Evolutionary conservation across 805 yeast genomes (phyloP).

Genomic region (Groenewaldozyma tartarivorans): DNA sequence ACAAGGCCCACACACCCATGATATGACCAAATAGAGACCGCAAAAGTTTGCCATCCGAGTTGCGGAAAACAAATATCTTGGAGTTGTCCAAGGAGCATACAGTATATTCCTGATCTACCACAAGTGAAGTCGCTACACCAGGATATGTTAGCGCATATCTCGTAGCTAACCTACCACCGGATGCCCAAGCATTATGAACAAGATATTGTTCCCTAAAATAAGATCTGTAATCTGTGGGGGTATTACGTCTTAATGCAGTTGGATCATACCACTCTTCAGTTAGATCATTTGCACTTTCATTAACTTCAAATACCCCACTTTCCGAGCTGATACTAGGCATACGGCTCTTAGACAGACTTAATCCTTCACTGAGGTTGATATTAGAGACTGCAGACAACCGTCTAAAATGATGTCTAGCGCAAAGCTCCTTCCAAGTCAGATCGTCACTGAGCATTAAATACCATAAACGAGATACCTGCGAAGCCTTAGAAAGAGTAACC

Average conservation of each 20-base stretch:
- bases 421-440: constrained; percentile 33
- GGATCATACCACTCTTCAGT: constrained; percentile 28
- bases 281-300: constrained; percentile 12
- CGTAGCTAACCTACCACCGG: constrained; percentile 33
- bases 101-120: constrained; percentile 29
- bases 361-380: constrained; percentile 3
- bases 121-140: constrained; percentile 32
- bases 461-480: constrained; percentile 87
- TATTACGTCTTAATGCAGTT: constrained; percentile 20
- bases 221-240: constrained; percentile 29
- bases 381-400: constrained; percentile 28
- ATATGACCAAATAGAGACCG: constrained; percentile 95
- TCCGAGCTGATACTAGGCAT: constrained; percentile 12
- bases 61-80: constrained; percentile 32
- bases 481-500: constrained; percentile 80
- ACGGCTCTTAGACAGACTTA: constrained; percentile 2
- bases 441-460: constrained; percentile 32
- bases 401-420: constrained; percentile 29
- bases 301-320: constrained; percentile 2
- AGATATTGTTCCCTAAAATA: constrained; percentile 33
- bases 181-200: constrained; percentile 31
- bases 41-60: constrained; percentile 33
- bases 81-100: constrained; percentile 36
- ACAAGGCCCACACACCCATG: constrained; percentile 96
- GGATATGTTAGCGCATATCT: constrained; percentile 28